Conservation (phyloP, 352 stramenopile species). For the Phytophthora megakarya region DNA sequence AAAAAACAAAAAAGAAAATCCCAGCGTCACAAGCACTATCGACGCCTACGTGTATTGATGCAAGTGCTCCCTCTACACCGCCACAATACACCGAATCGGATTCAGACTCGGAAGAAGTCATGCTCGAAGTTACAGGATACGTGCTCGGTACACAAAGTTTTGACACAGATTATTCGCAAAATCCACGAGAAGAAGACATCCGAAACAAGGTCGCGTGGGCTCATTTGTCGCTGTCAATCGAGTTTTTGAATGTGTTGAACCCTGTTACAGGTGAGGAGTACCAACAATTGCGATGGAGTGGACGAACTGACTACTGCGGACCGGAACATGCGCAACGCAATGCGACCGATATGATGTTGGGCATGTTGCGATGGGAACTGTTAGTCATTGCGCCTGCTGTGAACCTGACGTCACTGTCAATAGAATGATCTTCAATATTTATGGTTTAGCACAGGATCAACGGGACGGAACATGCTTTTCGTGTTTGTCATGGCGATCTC, state of each 20-base stretch:
- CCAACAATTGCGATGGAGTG: conserved; percentile 43
- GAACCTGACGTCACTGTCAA: conserved; percentile 25
- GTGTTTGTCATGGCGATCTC: too few species aligned
- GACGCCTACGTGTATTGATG: conserved; percentile 11
- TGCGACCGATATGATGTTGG: conserved; percentile 42
- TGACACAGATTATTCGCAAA: conserved; percentile 30
- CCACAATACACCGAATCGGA: conserved; percentile 16
- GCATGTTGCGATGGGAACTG: conserved; percentile 45
- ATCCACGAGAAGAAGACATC: conserved; percentile 10
- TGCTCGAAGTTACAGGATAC: conserved; percentile 32
- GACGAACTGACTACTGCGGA: conserved; percentile 47
- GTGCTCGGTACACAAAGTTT: conserved; percentile 49
- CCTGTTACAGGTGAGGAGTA: conserved; percentile 30
- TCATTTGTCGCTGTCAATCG: conserved; percentile 45
- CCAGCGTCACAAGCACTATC: neutral
- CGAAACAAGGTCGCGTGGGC: conserved; percentile 41
- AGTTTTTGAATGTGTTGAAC: conserved; percentile 43
- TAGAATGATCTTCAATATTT: conserved; percentile 28
- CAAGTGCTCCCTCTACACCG: conserved; percentile 17
- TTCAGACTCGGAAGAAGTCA: conserved; percentile 13
- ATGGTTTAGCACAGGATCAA: too few species aligned
- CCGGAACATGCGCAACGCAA: conserved; percentile 39
- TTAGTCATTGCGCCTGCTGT: conserved; percentile 38
- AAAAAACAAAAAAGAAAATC: conserved; percentile 35
- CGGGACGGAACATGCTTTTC: too few species aligned